Evolutionary conservation across 208 protist species (phyloP).

Genomic region (Leishmania martiniquensis): DNA sequence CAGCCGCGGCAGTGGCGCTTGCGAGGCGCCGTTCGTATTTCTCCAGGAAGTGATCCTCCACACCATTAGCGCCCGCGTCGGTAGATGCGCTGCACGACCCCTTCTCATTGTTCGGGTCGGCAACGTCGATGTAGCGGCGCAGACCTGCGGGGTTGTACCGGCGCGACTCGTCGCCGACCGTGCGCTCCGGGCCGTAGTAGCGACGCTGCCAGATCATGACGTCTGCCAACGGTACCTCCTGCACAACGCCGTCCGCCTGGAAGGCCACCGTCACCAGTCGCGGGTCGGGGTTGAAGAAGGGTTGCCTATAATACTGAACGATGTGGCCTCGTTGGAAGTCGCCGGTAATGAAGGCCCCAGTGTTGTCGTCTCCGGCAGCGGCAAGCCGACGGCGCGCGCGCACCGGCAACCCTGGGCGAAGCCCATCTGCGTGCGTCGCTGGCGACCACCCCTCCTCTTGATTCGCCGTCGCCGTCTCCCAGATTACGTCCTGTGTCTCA

Average conservation of each 20-base stretch:
- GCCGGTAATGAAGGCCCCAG: conserved; percentile 30
- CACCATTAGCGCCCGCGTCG: not conserved
- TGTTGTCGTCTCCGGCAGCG: not conserved
- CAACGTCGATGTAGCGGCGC: conserved; percentile 83
- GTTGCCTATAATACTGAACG: conserved; percentile 68
- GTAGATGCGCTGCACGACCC: not conserved
- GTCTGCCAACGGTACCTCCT: conserved; percentile 70
- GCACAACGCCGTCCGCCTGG: conserved; percentile 53
- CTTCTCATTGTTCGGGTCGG: conserved; percentile 79
- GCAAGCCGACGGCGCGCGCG: conserved; percentile 64
- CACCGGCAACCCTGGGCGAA: conserved; percentile 69
- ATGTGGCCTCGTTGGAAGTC: conserved; percentile 76
- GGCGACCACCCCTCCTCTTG: conserved; percentile 87
- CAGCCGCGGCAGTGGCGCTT: conserved; percentile 2
- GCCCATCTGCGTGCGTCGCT: conserved; percentile 83
- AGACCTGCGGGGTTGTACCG: conserved; percentile 64
- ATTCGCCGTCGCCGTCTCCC: conserved; percentile 74
- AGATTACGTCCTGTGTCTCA: conserved; percentile 89
- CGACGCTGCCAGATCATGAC: conserved; percentile 87
- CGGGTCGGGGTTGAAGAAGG: conserved; percentile 89
- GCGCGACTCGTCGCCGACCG: conserved; percentile 71
- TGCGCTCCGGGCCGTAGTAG: conserved; percentile 87
- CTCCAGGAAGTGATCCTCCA: conserved; percentile 84
- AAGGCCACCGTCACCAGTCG: conserved; percentile 79
- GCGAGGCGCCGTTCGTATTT: conserved; percentile 69